Percentiles rank a stretch among this genome's conserved stretches.
Evolutionary conservation across 306 rosid species (phyloP).

Genomic region (Pyrus bretschneideri): DNA sequence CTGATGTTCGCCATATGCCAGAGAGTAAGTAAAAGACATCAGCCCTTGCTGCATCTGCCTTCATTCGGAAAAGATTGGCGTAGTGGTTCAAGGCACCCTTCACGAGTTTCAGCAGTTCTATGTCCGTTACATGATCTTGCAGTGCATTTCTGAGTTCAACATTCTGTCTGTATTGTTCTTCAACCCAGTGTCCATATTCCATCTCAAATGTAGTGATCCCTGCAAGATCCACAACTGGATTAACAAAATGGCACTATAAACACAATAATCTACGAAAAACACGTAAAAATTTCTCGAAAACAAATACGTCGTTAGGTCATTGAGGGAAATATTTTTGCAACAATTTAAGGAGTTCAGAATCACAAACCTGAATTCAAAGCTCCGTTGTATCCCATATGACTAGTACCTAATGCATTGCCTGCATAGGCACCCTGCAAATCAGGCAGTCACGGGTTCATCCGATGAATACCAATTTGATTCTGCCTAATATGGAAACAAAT

Average conservation of each 20-base stretch:
- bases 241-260: background rate
- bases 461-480: background rate
- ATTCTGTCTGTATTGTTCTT: conserved; percentile 57
- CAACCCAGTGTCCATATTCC: conserved; percentile 80
- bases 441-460: conserved; percentile 11
- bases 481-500: background rate
- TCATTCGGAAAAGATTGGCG: conserved; percentile 58
- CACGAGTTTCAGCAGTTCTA: conserved; percentile 53
- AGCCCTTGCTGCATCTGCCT: conserved; percentile 67
- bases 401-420: conserved; percentile 33
- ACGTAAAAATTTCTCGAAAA: background rate
- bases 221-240: conserved; percentile 22
- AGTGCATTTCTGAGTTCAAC: conserved; percentile 67
- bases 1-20: conserved; percentile 77
- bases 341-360: background rate
- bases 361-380: conserved; percentile 58
- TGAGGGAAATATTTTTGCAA: too few relatives aligned
- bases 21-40: conserved; percentile 79
- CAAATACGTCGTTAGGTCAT: background rate
- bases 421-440: conserved; percentile 44
- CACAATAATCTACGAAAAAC: background rate
- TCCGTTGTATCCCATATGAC: conserved; percentile 45
- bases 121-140: conserved; percentile 47
- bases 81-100: conserved; percentile 62
- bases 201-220: conserved; percentile 72